Conservation (phyloP, 257 asterid genomes). For the Ilex aquifolium region DNA sequence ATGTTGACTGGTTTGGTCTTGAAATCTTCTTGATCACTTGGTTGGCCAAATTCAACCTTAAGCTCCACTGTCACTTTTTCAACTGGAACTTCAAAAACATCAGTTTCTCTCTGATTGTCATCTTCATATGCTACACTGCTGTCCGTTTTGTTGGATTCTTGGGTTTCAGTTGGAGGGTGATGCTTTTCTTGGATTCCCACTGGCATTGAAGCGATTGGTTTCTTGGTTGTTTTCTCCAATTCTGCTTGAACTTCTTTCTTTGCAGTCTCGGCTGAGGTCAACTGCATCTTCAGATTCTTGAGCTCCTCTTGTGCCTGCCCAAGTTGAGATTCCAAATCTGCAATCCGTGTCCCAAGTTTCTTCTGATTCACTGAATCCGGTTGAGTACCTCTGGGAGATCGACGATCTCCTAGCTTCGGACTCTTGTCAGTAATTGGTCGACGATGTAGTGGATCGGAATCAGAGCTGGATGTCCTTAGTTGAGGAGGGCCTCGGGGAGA, state of each 20-base stretch:
- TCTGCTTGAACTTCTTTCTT: slow-evolving; percentile 64
- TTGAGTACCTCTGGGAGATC: slow-evolving; percentile 54
- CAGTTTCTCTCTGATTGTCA: slow-evolving; percentile 51
- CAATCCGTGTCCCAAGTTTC: slow-evolving; percentile 80
- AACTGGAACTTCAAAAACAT: slow-evolving; percentile 66
- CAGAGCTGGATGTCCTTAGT: slow-evolving; percentile 61
- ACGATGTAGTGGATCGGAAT: slow-evolving; percentile 53
- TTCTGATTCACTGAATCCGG: slow-evolving; percentile 49
- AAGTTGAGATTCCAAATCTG: slow-evolving; percentile 85
- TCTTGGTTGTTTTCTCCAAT: slow-evolving; percentile 56
- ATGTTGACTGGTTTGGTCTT: slow-evolving; percentile 14
- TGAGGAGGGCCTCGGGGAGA: slow-evolving; percentile 51
- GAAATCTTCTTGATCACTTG: slow-evolving; percentile 31
- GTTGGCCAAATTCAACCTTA: slow-evolving; percentile 15
- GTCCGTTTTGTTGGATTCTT: slow-evolving; percentile 17
- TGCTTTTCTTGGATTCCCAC: slow-evolving; percentile 26
- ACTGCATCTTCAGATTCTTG: slow-evolving; percentile 58
- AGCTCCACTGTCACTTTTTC: slow-evolving; percentile 34
- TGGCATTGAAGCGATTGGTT: slow-evolving; percentile 18
- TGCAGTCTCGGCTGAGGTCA: slow-evolving; percentile 59
- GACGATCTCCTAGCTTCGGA: slow-evolving; percentile 42
- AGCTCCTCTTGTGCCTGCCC: slow-evolving; percentile 89
- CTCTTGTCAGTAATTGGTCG: slow-evolving; percentile 53
- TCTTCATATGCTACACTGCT: slow-evolving; percentile 18
- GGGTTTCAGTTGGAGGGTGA: slow-evolving; percentile 19